Percentiles rank a stretch among this genome's conserved stretches.
Conservation (phyloP, 2,329 filamentous ascomycete genomes). For the Fusarium anguioides region DNA sequence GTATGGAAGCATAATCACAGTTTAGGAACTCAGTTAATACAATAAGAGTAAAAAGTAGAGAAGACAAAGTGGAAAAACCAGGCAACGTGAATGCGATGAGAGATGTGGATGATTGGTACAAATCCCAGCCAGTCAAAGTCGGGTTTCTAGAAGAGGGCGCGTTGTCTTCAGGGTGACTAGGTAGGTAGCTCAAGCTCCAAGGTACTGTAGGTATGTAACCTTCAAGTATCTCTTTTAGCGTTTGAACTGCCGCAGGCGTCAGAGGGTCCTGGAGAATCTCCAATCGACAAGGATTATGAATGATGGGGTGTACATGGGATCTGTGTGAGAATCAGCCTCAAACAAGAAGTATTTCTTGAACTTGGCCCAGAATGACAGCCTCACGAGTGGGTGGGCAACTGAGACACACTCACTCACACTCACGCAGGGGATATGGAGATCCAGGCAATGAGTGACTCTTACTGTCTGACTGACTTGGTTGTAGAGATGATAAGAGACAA, state of each 20-base stretch:
- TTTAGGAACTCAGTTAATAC: not conserved
- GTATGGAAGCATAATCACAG: not conserved
- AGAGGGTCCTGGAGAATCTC: conserved; percentile 29
- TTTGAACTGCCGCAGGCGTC: conserved; percentile 36
- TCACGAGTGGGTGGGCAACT: conserved; percentile 26
- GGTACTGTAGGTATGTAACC: no score
- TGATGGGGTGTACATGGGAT: conserved; percentile 14
- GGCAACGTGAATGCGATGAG: conserved; percentile 7
- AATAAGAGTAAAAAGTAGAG: not conserved
- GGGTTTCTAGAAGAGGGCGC: conserved; percentile 35
- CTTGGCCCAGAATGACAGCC: conserved; percentile 25
- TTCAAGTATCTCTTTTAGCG: conserved; percentile 30
- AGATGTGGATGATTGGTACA: conserved; percentile 3
- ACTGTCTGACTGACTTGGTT: not conserved
- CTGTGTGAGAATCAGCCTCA: conserved; percentile 26
- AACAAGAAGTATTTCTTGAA: conserved; percentile 13
- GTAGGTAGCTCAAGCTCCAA: not conserved
- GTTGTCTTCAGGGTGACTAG: not conserved
- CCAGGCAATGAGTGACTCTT: not conserved
- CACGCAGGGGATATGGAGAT: conserved; percentile 29
- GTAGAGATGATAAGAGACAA: not conserved
- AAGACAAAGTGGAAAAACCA: conserved; percentile 9
- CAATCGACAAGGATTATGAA: conserved; percentile 7
- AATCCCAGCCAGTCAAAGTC: not conserved
- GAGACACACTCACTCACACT: conserved; percentile 19